Conservation (phyloP, 116 monocot genomes). For the Iris pallida region DNA sequence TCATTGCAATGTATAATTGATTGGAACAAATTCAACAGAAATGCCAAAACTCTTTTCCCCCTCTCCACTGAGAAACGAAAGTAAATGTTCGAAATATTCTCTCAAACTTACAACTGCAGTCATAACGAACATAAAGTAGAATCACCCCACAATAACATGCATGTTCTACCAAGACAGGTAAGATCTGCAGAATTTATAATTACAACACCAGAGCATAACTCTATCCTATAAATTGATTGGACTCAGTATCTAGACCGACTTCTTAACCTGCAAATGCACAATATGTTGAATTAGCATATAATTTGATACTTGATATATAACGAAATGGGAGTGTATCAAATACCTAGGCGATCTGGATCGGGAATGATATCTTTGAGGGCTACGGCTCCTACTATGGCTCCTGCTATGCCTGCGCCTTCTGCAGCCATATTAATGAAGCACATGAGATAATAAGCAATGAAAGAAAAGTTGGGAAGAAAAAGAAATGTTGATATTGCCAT, state of each 20-base stretch:
- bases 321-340: neutral
- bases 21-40: too few relatives aligned
- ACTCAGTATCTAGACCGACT: slow-evolving; percentile 24
- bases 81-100: too few relatives aligned
- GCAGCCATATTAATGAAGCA: slow-evolving; percentile 8
- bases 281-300: neutral
- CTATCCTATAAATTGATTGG: neutral
- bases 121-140: too few relatives aligned
- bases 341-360: slow-evolving; percentile 51
- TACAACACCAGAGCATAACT: too few relatives aligned
- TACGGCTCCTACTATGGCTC: slow-evolving; percentile 70
- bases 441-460: neutral
- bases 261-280: slow-evolving; percentile 13
- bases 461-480: neutral
- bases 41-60: too few relatives aligned
- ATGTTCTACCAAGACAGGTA: too few relatives aligned
- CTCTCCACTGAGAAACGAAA: too few relatives aligned
- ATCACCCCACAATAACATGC: too few relatives aligned
- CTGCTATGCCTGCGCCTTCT: slow-evolving; percentile 56
- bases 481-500: neutral
- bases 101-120: too few relatives aligned
- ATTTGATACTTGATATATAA: neutral
- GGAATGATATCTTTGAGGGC: slow-evolving; percentile 54
- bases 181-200: too few relatives aligned
- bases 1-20: too few relatives aligned